A percentile compares a stretch with the other conserved stretches of the same genome.
Evolutionary conservation across 2,329 filamentous ascomycete genomes (phyloP).

Genomic region (Xylaria hypoxylon): DNA sequence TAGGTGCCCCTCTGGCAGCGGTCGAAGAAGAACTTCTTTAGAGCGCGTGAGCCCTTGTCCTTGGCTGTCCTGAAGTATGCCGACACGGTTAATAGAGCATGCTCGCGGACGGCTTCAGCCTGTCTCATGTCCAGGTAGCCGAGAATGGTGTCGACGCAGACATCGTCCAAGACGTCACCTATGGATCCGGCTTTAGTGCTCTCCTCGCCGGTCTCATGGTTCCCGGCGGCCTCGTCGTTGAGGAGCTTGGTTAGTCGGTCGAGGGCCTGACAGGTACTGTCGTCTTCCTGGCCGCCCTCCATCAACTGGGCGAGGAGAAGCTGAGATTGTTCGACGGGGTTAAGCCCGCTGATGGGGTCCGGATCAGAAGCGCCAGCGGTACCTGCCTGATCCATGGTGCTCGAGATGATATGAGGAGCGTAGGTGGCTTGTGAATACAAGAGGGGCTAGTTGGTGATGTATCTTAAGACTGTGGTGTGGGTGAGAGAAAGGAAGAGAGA

Average conservation of each 20-base stretch:
- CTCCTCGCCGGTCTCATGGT: constrained; percentile 51
- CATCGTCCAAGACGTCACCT: constrained; percentile 74
- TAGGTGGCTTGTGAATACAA: not conserved
- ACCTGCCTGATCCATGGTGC: constrained; percentile 48
- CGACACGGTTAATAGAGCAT: constrained; percentile 84
- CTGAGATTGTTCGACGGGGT: constrained; percentile 69
- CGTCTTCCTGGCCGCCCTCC: constrained; percentile 88
- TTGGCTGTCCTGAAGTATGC: constrained; percentile 84
- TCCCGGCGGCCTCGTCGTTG: constrained; percentile 62
- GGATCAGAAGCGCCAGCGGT: constrained; percentile 44
- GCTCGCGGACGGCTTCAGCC: constrained; percentile 77
- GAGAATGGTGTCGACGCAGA: constrained; percentile 87
- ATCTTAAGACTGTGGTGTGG: not conserved
- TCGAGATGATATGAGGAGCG: constrained; percentile 1
- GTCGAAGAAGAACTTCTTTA: constrained; percentile 79
- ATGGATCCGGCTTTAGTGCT: constrained; percentile 53
- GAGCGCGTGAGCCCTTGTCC: constrained; percentile 75
- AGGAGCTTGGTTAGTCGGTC: constrained; percentile 70
- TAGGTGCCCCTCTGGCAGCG: constrained; percentile 80
- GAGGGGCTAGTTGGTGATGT: not conserved
- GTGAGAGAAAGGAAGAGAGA: not conserved
- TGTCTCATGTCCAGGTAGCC: constrained; percentile 87
- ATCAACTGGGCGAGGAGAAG: constrained; percentile 89
- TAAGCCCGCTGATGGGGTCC: constrained; percentile 46
- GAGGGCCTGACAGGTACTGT: constrained; percentile 72